phyloP scores from a whole-genome alignment of 192 early-diverging fungal genomes.

The Lobosporangium transversale region DNA sequence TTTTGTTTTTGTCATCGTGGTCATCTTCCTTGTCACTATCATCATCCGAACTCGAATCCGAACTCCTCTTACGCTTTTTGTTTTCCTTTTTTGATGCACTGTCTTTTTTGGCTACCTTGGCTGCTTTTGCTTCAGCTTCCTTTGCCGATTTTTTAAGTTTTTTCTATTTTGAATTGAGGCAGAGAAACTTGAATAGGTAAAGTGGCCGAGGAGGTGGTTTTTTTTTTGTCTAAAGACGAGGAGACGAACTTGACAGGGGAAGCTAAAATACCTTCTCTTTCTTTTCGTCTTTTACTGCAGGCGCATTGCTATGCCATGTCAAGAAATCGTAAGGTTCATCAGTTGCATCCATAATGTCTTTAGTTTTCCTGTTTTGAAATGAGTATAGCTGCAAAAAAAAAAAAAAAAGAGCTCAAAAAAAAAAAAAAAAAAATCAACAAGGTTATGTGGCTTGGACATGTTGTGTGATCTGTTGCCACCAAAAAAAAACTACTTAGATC shows the following conservation, averaged over 20 bases:
- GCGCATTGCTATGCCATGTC: conserved; percentile 53
- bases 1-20: conserved; percentile 41
- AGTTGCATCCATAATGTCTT: conserved; percentile 36
- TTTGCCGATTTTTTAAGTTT: conserved; percentile 37
- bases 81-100: conserved; percentile 21
- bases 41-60: conserved; percentile 1
- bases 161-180: too few species aligned
- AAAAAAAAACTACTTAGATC: too few species aligned
- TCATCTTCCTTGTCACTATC: conserved; percentile 6
- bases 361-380: too few species aligned
- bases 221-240: too few species aligned
- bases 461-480: too few species aligned
- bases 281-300: conserved; percentile 45
- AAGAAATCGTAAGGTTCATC: conserved; percentile 52
- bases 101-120: not conserved
- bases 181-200: too few species aligned
- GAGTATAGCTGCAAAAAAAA: too few species aligned
- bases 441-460: too few species aligned
- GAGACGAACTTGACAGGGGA: too few species aligned
- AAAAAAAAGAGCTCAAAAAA: too few species aligned
- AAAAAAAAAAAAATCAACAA: too few species aligned
- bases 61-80: conserved; percentile 13
- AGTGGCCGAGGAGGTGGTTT: too few species aligned
- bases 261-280: conserved; percentile 46
- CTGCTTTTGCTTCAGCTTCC: conserved; percentile 21